A percentile compares a stretch with the other conserved stretches of the same genome.
Conservation (phyloP, 1,139 yeast genomes). For the Kurtzmaniella quercitrusa region DNA sequence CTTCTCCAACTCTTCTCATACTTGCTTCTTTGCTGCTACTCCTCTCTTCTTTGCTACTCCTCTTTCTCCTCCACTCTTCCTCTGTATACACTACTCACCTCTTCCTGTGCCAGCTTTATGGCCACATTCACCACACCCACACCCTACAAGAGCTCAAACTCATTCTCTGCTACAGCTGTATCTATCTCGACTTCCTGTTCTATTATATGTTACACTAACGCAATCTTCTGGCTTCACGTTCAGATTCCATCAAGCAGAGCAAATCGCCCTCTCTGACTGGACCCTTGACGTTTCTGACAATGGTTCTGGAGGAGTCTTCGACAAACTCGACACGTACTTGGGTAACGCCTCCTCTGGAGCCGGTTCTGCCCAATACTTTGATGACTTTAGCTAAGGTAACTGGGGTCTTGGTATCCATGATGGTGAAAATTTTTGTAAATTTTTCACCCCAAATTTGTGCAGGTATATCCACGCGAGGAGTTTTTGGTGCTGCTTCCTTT, state of each 20-base stretch:
- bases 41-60: too few relatives aligned
- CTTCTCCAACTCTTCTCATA: too few relatives aligned
- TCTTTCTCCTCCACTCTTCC: too few relatives aligned
- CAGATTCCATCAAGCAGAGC: conserved; percentile 98
- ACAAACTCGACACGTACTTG: conserved; percentile 99
- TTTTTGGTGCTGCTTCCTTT: not conserved
- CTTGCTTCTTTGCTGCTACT: too few relatives aligned
- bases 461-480: not conserved
- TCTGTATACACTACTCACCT: too few relatives aligned
- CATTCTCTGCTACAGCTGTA: not conserved
- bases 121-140: not conserved
- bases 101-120: too few relatives aligned
- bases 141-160: not conserved
- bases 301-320: conserved; percentile 96
- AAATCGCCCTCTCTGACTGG: conserved; percentile 99
- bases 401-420: conserved; percentile 82
- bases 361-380: conserved; percentile 99
- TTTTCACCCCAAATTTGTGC: not conserved
- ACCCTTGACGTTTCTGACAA: conserved; percentile 99
- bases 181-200: not conserved
- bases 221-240: conserved; percentile 94
- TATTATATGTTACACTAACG: conserved; percentile 24
- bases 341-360: conserved; percentile 99
- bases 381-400: conserved; percentile 99
- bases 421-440: not conserved